Evolutionary conservation across 2,329 filamentous ascomycete species (phyloP).

Genomic region (Pseudomassariella vexata): DNA sequence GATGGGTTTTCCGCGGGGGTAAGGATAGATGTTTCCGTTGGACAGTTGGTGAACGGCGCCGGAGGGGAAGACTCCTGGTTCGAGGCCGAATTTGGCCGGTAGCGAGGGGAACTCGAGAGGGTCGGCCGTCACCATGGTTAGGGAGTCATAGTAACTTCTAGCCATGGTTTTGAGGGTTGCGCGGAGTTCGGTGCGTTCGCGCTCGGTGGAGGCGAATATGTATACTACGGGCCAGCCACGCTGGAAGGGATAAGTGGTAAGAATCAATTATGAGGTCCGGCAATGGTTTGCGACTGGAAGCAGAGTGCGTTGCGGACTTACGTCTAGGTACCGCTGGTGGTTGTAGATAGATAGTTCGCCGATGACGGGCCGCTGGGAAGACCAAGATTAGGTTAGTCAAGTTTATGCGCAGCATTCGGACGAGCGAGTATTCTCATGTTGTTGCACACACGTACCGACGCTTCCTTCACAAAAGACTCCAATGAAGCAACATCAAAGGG

Average conservation of each 20-base stretch:
- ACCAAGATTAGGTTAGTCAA: neutral
- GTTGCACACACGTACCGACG: slow-evolving; percentile 8
- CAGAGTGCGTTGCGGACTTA: slow-evolving; percentile 15
- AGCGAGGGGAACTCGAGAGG: slow-evolving; percentile 29
- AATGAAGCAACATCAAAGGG: slow-evolving; percentile 14
- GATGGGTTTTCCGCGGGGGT: slow-evolving; percentile 24
- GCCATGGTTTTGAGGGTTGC: slow-evolving; percentile 24
- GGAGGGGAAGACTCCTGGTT: slow-evolving; percentile 18
- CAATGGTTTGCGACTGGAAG: neutral
- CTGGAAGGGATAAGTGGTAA: too few relatives aligned
- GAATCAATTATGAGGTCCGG: too few relatives aligned
- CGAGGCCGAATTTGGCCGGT: slow-evolving; percentile 24
- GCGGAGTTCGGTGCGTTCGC: slow-evolving; percentile 22
- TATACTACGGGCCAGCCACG: slow-evolving; percentile 32
- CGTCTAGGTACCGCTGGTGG: slow-evolving; percentile 26
- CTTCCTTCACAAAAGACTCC: slow-evolving; percentile 19
- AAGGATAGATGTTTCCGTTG: slow-evolving; percentile 27
- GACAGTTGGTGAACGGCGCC: slow-evolving; percentile 30
- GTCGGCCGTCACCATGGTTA: slow-evolving; percentile 29
- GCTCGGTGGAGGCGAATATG: slow-evolving; percentile 25
- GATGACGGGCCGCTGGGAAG: slow-evolving; percentile 19
- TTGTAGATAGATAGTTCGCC: slow-evolving; percentile 26
- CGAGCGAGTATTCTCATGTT: too few relatives aligned
- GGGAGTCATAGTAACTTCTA: slow-evolving; percentile 23
- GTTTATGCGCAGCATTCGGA: too few relatives aligned